phyloP scores from a whole-genome alignment of 768 basidiomycete species.

The Rhodocollybia butyracea region DNA sequence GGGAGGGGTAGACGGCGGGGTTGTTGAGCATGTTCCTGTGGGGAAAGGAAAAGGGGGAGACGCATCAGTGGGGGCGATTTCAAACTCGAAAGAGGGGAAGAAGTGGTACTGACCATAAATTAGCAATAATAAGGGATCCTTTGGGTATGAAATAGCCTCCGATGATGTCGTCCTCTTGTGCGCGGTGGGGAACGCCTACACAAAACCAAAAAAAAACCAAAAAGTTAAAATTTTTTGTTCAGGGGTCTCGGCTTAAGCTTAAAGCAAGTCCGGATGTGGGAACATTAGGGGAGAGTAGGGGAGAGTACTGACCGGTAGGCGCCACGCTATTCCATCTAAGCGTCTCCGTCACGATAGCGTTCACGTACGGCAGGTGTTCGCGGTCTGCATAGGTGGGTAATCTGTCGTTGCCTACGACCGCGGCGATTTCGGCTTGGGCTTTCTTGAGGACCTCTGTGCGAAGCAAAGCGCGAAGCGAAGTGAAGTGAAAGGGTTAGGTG shows the following conservation, averaged over 20 bases:
- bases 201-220: constrained; percentile 11
- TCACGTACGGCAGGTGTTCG: constrained; percentile 45
- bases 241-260: no score
- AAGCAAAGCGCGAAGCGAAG: no score
- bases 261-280: no score
- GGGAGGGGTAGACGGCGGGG: constrained; percentile 37
- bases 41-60: no score
- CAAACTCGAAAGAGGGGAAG: not conserved
- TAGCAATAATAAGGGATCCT: constrained; percentile 30
- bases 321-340: constrained; percentile 47
- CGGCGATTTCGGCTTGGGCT: constrained; percentile 51
- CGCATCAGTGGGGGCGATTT: no score
- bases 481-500: no score
- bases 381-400: constrained; percentile 39
- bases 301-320: constrained; percentile 31
- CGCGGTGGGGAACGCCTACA: constrained; percentile 36
- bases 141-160: constrained; percentile 44
- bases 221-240: not conserved
- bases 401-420: constrained; percentile 33
- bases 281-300: not conserved
- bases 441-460: constrained; percentile 48
- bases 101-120: constrained; percentile 24
- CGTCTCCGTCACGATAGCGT: constrained; percentile 42
- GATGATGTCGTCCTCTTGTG: constrained; percentile 39
- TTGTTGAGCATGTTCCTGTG: constrained; percentile 41